Percentiles rank a stretch among this genome's conserved stretches.
These are phyloP conservation scores for Stylonectria norvegica DNA, from an alignment of 2,329 filamentous ascomycete genomes.

Conservation along the genomic window DNA sequence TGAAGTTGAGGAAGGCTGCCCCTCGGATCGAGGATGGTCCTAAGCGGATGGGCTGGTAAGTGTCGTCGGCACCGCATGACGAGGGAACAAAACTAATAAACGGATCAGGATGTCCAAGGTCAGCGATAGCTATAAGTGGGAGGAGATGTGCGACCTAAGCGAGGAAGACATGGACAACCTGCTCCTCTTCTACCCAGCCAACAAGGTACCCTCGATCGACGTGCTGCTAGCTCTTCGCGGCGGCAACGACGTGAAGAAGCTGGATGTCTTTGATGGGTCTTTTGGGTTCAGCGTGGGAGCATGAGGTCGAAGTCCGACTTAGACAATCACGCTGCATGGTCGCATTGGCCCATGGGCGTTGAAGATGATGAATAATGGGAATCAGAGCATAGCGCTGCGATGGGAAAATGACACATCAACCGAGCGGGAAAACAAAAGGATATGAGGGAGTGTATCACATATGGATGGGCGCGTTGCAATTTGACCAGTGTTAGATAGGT, in stretches of 20 bases:
- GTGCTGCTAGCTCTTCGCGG: conserved; percentile 54
- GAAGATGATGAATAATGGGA: neutral
- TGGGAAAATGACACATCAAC: neutral
- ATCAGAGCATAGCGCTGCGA: neutral
- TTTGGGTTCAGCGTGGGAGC: conserved; percentile 57
- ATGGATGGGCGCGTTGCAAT: too few relatives aligned
- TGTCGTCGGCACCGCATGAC: too few relatives aligned
- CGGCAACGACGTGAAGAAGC: conserved; percentile 40
- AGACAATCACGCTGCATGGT: neutral
- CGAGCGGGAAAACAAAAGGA: neutral
- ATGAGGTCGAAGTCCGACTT: conserved; percentile 8
- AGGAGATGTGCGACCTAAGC: conserved; percentile 78
- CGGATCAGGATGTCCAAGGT: conserved; percentile 78
- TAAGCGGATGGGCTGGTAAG: conserved; percentile 86
- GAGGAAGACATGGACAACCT: conserved; percentile 82
- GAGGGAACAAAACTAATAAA: too few relatives aligned
- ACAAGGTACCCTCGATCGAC: conserved; percentile 54
- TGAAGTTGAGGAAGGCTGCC: conserved; percentile 73
- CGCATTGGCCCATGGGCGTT: neutral
- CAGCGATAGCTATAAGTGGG: conserved; percentile 80
- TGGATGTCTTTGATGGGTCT: conserved; percentile 57
- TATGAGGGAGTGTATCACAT: neutral
- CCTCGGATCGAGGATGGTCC: conserved; percentile 70
- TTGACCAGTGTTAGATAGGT: too few relatives aligned
- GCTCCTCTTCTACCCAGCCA: conserved; percentile 66